Evolutionary conservation across 164 flowering plant genomes (phyloP).

Genomic region (Magnolia changhungtana): DNA sequence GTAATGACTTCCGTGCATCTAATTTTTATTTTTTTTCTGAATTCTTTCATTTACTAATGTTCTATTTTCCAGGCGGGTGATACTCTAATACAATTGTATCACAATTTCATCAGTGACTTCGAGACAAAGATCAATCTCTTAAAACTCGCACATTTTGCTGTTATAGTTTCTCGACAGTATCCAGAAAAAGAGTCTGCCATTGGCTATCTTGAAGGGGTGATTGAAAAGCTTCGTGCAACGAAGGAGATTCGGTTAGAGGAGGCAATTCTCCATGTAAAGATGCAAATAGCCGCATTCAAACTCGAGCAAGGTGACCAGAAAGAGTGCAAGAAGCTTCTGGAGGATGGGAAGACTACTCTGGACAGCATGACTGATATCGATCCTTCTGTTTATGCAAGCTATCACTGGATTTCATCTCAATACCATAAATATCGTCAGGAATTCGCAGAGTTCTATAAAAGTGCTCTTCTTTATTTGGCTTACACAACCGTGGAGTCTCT

Average conservation of each 20-base stretch:
- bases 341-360: slow-evolving; percentile 82
- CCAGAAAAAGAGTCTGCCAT: slow-evolving; percentile 83
- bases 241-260: slow-evolving; percentile 79
- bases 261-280: slow-evolving; percentile 75
- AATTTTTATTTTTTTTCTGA: too few species aligned
- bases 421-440: slow-evolving; percentile 70
- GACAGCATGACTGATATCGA: slow-evolving; percentile 97
- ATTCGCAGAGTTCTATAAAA: slow-evolving; percentile 87
- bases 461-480: slow-evolving; percentile 88
- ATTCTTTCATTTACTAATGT: background rate
- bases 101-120: slow-evolving; percentile 89
- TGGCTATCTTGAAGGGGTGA: slow-evolving; percentile 74
- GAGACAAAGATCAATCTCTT: slow-evolving; percentile 97
- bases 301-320: slow-evolving; percentile 71
- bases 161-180: slow-evolving; percentile 84
- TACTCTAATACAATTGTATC: slow-evolving; percentile 80
- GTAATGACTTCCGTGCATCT: too few species aligned
- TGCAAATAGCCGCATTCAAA: slow-evolving; percentile 80
- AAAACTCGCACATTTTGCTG: slow-evolving; percentile 96
- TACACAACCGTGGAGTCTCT: slow-evolving; percentile 92
- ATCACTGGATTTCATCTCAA: slow-evolving; percentile 90
- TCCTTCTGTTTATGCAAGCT: slow-evolving; percentile 94
- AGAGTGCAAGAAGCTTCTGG: slow-evolving; percentile 86
- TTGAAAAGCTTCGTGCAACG: slow-evolving; percentile 74
- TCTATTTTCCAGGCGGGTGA: slow-evolving; percentile 74